A percentile compares a stretch with the other conserved stretches of the same genome.
phyloP scores from a whole-genome alignment of 2,329 filamentous ascomycete species.

The Ceratocystis albifundus region DNA sequence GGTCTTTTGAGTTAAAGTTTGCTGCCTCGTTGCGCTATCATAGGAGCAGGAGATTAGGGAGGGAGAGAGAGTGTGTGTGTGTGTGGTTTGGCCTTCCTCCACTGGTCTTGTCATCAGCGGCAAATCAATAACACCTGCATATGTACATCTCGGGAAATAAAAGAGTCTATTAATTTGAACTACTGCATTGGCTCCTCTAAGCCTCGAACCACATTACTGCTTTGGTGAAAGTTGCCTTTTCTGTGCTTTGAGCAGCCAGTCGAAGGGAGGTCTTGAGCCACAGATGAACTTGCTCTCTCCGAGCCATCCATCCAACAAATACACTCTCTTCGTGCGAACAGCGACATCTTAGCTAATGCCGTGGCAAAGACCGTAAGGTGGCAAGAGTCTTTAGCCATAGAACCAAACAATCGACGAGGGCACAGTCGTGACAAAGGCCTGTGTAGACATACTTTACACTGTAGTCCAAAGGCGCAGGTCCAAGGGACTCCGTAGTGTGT shows the following conservation, averaged over 20 bases:
- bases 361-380: neutral
- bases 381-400: neutral
- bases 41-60: neutral
- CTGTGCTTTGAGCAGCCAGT: neutral
- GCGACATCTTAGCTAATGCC: too few species aligned
- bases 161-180: neutral
- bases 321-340: neutral
- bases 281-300: too few species aligned
- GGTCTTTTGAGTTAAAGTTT: conserved; percentile 8
- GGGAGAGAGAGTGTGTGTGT: neutral
- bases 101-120: neutral
- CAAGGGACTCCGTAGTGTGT: neutral
- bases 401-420: neutral
- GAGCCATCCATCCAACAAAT: too few species aligned
- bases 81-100: neutral
- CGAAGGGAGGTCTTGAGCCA: neutral
- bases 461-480: neutral
- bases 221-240: neutral
- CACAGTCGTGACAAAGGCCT: neutral
- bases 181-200: neutral
- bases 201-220: neutral
- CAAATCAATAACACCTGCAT: neutral
- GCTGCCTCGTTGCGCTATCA: conserved; percentile 7
- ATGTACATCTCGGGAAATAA: neutral
- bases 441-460: neutral